Percentiles rank a stretch among this genome's conserved stretches.
Evolutionary conservation across 179 eudicot species (phyloP).

Genomic region (Heliamphora pulchella): DNA sequence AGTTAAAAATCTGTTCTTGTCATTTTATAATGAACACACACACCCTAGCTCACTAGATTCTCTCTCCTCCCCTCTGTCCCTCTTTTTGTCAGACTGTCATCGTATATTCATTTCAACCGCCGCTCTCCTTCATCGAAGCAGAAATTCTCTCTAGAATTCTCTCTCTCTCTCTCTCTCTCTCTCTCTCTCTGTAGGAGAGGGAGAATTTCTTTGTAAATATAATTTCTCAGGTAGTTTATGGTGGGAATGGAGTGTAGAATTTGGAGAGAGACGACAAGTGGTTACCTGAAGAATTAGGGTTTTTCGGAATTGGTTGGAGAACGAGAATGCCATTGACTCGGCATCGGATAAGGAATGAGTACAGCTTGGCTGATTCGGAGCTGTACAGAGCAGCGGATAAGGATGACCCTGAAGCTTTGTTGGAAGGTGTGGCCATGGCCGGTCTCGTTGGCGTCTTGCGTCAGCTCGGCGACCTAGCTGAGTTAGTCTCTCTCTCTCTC

Average conservation of each 20-base stretch:
- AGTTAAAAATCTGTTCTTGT: no score
- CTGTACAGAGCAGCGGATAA: constrained; percentile 79
- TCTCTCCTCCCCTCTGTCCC: no score
- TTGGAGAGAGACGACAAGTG: neutral
- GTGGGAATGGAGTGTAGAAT: constrained; percentile 10
- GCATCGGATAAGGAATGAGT: constrained; percentile 72
- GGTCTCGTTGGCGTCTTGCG: constrained; percentile 95
- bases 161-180: neutral
- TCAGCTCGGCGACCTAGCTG: constrained; percentile 96
- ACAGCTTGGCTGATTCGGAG: constrained; percentile 85
- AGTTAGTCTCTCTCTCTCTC: constrained; percentile 35
- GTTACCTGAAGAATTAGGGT: constrained; percentile 13
- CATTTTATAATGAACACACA: no score
- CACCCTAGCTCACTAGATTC: no score
- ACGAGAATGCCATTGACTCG: constrained; percentile 70
- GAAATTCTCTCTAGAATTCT: no score
- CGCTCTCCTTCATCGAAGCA: no score
- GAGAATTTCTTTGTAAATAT: neutral
- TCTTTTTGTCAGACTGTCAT: no score
- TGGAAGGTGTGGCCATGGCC: constrained; percentile 98
- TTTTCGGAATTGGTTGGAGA: neutral
- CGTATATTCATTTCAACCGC: no score
- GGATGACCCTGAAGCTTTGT: constrained; percentile 94
- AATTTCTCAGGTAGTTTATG: constrained; percentile 9
- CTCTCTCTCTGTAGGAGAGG: neutral